Percentiles rank a stretch among this genome's conserved stretches.
These are phyloP conservation scores for Harringtonia lauricola DNA, from an alignment of 2,329 filamentous ascomycete species.

Conservation along the genomic window DNA sequence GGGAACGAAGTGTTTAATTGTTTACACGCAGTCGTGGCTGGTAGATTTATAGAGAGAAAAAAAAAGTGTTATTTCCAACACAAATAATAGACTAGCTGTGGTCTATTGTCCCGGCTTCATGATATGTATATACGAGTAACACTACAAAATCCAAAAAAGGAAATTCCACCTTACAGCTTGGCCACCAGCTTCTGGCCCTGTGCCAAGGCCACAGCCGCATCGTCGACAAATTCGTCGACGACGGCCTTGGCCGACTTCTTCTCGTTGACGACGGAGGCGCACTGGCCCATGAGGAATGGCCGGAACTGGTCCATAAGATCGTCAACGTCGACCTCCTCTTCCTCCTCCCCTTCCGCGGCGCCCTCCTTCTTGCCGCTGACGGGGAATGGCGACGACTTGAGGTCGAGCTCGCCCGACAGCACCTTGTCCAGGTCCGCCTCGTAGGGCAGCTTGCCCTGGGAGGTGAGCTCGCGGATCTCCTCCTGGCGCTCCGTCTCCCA, in stretches of 20 bases:
- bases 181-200: conserved; percentile 55
- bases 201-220: conserved; percentile 62
- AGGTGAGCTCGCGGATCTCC: conserved; percentile 87
- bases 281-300: conserved; percentile 94
- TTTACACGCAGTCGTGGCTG: background rate
- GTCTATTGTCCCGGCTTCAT: no score
- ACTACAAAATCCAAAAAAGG: no score
- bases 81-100: background rate
- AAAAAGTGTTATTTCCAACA: background rate
- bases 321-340: conserved; percentile 58
- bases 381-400: conserved; percentile 41
- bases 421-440: conserved; percentile 89
- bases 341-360: conserved; percentile 36
- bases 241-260: conserved; percentile 84
- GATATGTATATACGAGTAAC: no score
- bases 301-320: conserved; percentile 86
- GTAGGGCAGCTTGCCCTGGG: conserved; percentile 84
- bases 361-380: conserved; percentile 39
- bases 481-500: conserved; percentile 87
- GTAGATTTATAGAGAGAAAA: background rate
- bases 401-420: conserved; percentile 49
- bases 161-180: conserved; percentile 67
- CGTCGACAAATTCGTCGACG: conserved; percentile 84
- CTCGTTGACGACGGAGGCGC: conserved; percentile 85
- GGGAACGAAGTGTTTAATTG: background rate